phyloP scores from a whole-genome alignment of 495 filamentous ascomycete genomes.

The Mycothermus thermophilus region DNA sequence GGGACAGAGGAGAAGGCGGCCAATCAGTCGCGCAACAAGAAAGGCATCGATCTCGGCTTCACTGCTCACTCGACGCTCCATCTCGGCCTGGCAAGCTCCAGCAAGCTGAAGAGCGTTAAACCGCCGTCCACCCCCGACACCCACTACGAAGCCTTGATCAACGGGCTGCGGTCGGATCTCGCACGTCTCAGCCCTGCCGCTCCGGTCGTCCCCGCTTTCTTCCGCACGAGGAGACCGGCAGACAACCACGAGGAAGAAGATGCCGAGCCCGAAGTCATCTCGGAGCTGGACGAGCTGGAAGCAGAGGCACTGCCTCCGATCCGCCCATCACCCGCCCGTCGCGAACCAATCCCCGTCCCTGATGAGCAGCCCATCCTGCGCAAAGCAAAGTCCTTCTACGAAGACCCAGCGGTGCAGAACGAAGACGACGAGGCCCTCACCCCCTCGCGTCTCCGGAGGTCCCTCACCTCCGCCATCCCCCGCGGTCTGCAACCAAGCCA shows the following conservation, averaged over 20 bases:
- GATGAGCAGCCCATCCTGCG: constrained; percentile 11
- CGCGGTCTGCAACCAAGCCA: too few relatives aligned
- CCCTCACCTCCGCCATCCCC: too few relatives aligned
- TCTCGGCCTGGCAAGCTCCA: constrained; percentile 15
- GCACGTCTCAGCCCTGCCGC: constrained; percentile 11
- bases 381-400: constrained; percentile 8
- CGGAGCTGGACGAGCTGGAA: too few relatives aligned
- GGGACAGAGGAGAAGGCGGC: too few relatives aligned
- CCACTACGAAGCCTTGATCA: constrained; percentile 32
- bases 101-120: constrained; percentile 13
- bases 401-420: constrained; percentile 3
- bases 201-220: constrained; percentile 9
- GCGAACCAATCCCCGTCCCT: constrained; percentile 5
- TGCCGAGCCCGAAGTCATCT: constrained; percentile 4
- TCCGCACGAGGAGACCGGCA: constrained; percentile 11
- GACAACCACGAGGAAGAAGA: constrained; percentile 3
- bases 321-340: constrained; percentile 8
- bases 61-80: constrained; percentile 30
- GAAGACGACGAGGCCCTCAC: constrained; percentile 2
- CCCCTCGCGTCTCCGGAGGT: constrained; percentile 9
- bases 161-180: constrained; percentile 29
- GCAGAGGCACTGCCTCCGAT: constrained; percentile 21
- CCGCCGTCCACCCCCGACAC: constrained; percentile 21
- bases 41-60: constrained; percentile 35
- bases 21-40: too few relatives aligned